Base-by-base conservation (phyloP, 2,329 filamentous ascomycete genomes). In the Verticillium klebahnii region DNA sequence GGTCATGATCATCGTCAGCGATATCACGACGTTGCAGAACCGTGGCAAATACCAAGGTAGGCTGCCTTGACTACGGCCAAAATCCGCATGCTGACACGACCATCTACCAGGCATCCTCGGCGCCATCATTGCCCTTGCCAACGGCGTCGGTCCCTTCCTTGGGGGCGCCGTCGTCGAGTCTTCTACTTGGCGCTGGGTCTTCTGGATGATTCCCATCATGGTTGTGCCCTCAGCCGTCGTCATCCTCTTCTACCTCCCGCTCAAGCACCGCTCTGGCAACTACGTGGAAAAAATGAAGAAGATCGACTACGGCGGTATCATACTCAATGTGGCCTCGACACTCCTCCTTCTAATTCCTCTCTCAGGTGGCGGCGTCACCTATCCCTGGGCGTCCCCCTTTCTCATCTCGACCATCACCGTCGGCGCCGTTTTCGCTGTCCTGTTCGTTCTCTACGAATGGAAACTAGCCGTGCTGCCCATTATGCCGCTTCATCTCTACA, bases 91-190 rank as follows among this genome's bases (percentile, higher is more conserved):
- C 40, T 50, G 7, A 50, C 40, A 23, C 2, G 9, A 6, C 3
- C 34, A 14, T 36, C 29, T 4, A 17, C 15, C 29, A 61, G 62
- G 69, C 1, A 64, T 71, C 3, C 64, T 73, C 19, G 69, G 70
- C 1, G 67, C 68, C 11, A 65, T 71, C 0, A 64, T 74, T 4
- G 71, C 69, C 1, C 61, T 73, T n/a, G 72, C 68, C 3, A 74
- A 75, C 17, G 79, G 78, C 1, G 75, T 80, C 58, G 73, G 74
- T 7, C 73, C 72, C 1, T 66, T 73, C n/a, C 64, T 74, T 2
- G 73, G 70, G 11, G 72, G 71, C 14, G 66, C 67, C 1, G 61
- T 75, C 7, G 69, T 70, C 2, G 66, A 74, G n/a, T 59, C 63
- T 1, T 59, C 66, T 3, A 67, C 66, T 0, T 75, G 73, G 73